Percentiles rank a stretch among this genome's conserved stretches.
phyloP scores from a whole-genome alignment of 106 monocot species.

The Cymbidium sinense region DNA sequence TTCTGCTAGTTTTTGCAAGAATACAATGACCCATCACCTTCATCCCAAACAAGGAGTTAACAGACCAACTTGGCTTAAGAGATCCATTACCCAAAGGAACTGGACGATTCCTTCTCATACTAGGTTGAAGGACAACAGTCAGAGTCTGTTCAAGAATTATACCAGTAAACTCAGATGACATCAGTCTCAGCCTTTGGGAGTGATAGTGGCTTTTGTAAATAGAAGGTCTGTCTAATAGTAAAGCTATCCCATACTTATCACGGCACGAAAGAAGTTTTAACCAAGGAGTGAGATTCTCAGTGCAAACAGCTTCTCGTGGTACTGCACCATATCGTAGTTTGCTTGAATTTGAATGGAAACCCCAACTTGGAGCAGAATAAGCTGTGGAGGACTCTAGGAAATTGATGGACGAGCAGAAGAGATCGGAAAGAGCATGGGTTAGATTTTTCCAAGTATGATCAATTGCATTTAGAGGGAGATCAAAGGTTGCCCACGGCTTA shows the following conservation, averaged over 20 bases:
- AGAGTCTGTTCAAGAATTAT: slow-evolving; percentile 72
- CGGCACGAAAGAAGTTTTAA: slow-evolving; percentile 94
- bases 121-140: slow-evolving; percentile 68
- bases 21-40: slow-evolving; percentile 47
- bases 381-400: slow-evolving; percentile 80
- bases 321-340: slow-evolving; percentile 84
- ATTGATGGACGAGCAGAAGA: slow-evolving; percentile 92
- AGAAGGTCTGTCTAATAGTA: slow-evolving; percentile 77
- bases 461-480: slow-evolving; percentile 47
- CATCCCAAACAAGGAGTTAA: slow-evolving; percentile 70
- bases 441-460: slow-evolving; percentile 85
- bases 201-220: slow-evolving; percentile 87
- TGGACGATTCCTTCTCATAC: slow-evolving; percentile 7
- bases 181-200: slow-evolving; percentile 70
- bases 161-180: slow-evolving; percentile 39
- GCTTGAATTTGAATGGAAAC: slow-evolving; percentile 42
- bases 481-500: slow-evolving; percentile 82
- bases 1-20: slow-evolving; percentile 65
- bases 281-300: slow-evolving; percentile 99
- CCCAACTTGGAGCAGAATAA: slow-evolving; percentile 73
- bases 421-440: slow-evolving; percentile 87
- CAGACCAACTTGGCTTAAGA: slow-evolving; percentile 79
- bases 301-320: slow-evolving; percentile 94
- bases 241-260: slow-evolving; percentile 89
- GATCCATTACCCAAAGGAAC: slow-evolving; percentile 15